Conservation (phyloP, 768 basidiomycete genomes). For the Hortiboletus flavorubellus region DNA sequence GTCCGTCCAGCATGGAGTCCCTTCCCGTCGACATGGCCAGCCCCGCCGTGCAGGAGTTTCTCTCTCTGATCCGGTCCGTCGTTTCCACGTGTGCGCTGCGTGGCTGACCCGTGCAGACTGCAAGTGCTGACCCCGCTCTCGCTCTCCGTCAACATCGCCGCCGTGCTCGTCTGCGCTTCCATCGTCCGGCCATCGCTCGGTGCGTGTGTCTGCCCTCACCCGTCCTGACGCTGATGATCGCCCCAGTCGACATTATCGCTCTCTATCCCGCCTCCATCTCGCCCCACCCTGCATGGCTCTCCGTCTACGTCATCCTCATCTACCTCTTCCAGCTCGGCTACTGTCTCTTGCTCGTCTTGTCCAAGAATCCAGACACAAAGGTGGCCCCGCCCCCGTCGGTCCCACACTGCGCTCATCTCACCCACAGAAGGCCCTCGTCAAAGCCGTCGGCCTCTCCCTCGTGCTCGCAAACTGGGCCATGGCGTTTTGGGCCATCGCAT, state of each 20-base stretch:
- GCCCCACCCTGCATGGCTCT: conserved; percentile 56
- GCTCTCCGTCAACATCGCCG: conserved; percentile 74
- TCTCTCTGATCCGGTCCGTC: conserved; percentile 56
- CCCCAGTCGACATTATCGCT: conserved; percentile 46
- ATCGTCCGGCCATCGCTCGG: conserved; percentile 65
- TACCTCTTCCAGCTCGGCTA: conserved; percentile 76
- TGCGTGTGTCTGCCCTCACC: conserved; percentile 15
- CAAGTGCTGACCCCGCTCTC: conserved; percentile 88
- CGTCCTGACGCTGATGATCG: not conserved
- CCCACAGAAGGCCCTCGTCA: conserved; percentile 56
- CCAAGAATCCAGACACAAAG: conserved; percentile 77
- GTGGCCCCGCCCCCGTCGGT: conserved; percentile 27
- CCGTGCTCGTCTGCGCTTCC: conserved; percentile 63
- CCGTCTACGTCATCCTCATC: conserved; percentile 56
- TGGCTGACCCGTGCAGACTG: conserved; percentile 40
- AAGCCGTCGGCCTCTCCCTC: conserved; percentile 77
- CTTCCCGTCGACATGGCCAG: conserved; percentile 57
- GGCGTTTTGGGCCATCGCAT: conserved; percentile 77
- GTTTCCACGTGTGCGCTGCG: not conserved
- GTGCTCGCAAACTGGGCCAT: conserved; percentile 78
- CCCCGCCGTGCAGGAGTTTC: conserved; percentile 62
- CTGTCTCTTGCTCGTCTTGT: conserved; percentile 71
- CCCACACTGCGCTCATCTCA: not conserved
- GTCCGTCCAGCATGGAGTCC: conserved; percentile 41
- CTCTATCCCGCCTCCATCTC: conserved; percentile 69